A percentile compares a stretch with the other conserved stretches of the same genome.
Conservation (phyloP, 495 filamentous ascomycete genomes). For the Tuber calosporum region DNA sequence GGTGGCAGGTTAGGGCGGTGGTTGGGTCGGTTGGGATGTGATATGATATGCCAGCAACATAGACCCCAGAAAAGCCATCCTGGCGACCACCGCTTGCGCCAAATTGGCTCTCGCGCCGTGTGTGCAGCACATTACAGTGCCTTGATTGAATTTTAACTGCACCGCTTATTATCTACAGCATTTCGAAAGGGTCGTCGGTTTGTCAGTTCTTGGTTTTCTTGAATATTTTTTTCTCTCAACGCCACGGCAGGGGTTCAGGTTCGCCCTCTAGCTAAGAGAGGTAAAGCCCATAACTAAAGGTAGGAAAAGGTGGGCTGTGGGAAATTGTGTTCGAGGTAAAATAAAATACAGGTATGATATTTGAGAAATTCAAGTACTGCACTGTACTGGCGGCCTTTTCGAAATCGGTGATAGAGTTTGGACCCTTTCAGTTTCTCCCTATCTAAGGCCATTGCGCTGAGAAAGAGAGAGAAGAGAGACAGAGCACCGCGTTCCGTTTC, state of each 20-base stretch:
- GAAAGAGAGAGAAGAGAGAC: not conserved
- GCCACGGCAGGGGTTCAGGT: no score
- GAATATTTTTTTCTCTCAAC: no score
- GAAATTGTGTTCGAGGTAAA: no score
- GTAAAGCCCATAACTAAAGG: no score
- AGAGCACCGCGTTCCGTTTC: not conserved
- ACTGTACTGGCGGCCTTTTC: no score
- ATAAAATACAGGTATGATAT: no score
- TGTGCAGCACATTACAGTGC: not conserved
- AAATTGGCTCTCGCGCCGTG: not conserved
- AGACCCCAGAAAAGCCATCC: not conserved
- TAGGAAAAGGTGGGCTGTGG: no score
- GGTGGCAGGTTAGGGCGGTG: not conserved
- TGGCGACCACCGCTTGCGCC: not conserved
- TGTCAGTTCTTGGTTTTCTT: no score
- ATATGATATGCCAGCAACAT: not conserved
- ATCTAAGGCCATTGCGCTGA: not conserved
- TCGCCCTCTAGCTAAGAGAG: no score
- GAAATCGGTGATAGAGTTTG: no score
- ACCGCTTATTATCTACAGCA: not conserved
- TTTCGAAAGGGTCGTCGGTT: no score
- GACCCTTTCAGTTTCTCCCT: not conserved
- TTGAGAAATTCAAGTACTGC: no score
- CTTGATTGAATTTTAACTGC: not conserved
- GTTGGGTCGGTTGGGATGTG: not conserved